phyloP scores from a whole-genome alignment of 768 basidiomycete species.

The Fomitopsis pulvina region DNA sequence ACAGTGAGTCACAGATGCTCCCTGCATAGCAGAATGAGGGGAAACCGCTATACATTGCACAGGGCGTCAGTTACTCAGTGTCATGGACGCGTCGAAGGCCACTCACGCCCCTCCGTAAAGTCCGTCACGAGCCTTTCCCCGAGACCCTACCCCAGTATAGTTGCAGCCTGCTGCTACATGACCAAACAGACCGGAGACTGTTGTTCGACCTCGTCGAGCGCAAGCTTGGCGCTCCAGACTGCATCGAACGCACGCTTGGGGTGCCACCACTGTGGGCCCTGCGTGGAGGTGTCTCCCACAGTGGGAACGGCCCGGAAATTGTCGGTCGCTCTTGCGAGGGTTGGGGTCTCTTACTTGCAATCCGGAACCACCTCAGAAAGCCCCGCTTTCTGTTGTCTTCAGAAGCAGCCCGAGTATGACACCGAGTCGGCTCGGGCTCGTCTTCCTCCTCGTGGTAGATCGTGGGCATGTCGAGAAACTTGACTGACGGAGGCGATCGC shows the following conservation, averaged over 20 bases:
- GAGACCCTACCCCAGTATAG: constrained; percentile 18
- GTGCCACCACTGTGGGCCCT: constrained; percentile 9
- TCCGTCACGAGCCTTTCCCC: constrained; percentile 10
- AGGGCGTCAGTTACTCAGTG: background rate
- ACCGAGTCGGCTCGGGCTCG: constrained; percentile 8
- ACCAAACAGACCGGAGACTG: constrained; percentile 22
- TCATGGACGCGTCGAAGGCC: background rate
- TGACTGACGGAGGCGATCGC: constrained; percentile 46
- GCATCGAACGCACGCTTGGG: constrained; percentile 20
- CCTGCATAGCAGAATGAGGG: background rate
- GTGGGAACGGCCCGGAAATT: constrained; percentile 29
- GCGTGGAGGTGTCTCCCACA: constrained; percentile 20
- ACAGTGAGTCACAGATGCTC: background rate
- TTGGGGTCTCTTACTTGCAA: constrained; percentile 19
- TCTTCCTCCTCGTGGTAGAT: constrained; percentile 40
- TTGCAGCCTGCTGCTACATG: constrained; percentile 24
- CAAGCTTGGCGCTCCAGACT: constrained; percentile 18
- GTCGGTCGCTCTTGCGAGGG: constrained; percentile 19
- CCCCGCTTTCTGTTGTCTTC: constrained; percentile 5
- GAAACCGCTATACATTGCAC: background rate
- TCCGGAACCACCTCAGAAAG: constrained; percentile 4
- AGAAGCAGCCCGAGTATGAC: background rate
- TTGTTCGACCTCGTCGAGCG: constrained; percentile 20
- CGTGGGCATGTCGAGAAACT: constrained; percentile 62
- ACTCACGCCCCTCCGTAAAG: background rate